Evolutionary conservation across 2,329 filamentous ascomycete genomes (phyloP), one percentile per base, ranked within the genome.

Genomic region (Sclerotinia spermophila): DNA sequence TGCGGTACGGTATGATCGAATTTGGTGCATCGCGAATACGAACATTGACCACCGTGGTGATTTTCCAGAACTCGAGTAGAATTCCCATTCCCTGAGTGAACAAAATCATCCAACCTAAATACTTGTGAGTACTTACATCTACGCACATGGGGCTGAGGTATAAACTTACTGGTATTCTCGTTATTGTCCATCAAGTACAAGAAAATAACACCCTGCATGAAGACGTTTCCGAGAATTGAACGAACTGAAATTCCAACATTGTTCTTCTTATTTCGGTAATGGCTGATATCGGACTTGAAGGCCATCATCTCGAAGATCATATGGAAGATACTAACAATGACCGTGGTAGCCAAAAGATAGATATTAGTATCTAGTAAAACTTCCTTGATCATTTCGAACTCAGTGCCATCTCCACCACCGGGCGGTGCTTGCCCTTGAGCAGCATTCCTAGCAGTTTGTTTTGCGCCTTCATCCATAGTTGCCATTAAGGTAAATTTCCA

Each of bases 211-310:
- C 86, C 81, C 82, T 99, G 96, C 96, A 99, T 99, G 81, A 98
- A 94, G 73, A 98, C 94, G 78, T 98, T 99, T 80, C 93, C 94
- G 71, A 99, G 85, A 78, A 99, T 99, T 44, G 95, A 96, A 71
- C 96, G 93, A 72, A 99, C 92, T 1, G 94, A 97, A 60, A 97
- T 97, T 74, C 96, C 96, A 40, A 99, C 92, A 71, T 97, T 96
- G 83, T 98, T 96, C 86, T 99, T 99, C 90, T 99, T 99, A 85
- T 98, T 97, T 79, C 94, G 93, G 89, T 96, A 99, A 82, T 99
- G 96, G 64, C 94, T 89, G 80, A 99, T 97, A 80, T 99, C 96
- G 79, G 92, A 97, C 78, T 97, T 97, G 84, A 99, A 99, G 2
- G 96, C 96, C 45, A 99, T 87, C 78, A 92, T 94, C 82, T 99